Conservation (phyloP, 202 grass and related monocot genomes). For the Brachypodium distachyon region DNA sequence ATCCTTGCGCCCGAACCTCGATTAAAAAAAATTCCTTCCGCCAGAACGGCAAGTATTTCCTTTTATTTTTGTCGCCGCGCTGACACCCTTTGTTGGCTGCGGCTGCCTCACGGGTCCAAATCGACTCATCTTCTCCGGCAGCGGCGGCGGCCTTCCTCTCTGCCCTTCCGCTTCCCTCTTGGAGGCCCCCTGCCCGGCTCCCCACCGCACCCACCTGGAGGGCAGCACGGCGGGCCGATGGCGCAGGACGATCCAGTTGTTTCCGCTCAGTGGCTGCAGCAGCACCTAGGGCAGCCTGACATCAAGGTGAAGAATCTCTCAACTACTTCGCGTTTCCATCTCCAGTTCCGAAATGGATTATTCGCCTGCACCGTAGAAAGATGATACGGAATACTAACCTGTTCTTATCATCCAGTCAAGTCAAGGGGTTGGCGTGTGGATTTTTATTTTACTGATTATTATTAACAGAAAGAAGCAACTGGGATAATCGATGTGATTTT, state of each 20-base stretch:
- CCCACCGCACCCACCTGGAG: too few relatives aligned
- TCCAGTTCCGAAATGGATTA: background rate
- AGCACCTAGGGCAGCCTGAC: conserved; percentile 52
- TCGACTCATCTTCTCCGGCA: conserved; percentile 12
- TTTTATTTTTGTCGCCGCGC: too few relatives aligned
- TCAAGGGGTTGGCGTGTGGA: background rate
- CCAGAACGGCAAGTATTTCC: too few relatives aligned
- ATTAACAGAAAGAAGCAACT: background rate
- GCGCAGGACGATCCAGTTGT: conserved; percentile 57
- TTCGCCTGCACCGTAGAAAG: too few relatives aligned
- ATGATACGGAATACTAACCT: too few relatives aligned
- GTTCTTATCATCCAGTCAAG: background rate
- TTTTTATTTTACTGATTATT: background rate
- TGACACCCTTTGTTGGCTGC: too few relatives aligned
- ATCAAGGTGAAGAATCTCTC: conserved; percentile 38
- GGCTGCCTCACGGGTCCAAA: conserved; percentile 7
- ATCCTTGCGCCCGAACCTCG: too few relatives aligned
- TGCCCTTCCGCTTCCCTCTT: too few relatives aligned
- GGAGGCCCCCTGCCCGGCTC: background rate
- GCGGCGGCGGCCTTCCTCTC: background rate
- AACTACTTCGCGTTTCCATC: background rate
- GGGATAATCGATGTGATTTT: background rate
- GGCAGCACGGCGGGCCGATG: conserved; percentile 24
- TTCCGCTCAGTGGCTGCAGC: conserved; percentile 61
- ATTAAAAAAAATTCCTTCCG: too few relatives aligned